Evolutionary conservation across 1,139 yeast genomes (phyloP).

Genomic region (Diutina scorzettiae): DNA sequence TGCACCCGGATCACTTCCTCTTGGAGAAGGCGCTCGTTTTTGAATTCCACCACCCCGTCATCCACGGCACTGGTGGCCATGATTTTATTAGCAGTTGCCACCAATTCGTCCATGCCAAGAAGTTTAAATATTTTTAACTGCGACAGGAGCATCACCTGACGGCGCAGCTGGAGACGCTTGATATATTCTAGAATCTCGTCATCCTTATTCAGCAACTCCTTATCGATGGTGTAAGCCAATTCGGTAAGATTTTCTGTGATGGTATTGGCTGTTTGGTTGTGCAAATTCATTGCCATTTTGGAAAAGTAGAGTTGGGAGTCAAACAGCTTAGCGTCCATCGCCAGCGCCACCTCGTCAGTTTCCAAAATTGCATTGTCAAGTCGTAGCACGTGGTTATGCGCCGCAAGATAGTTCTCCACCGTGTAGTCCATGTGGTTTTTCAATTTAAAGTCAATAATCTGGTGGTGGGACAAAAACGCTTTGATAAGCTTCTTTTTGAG

Average conservation of each 20-base stretch:
- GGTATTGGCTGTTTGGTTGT: slow-evolving; percentile 22
- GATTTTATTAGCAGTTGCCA: slow-evolving; percentile 10
- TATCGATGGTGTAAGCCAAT: slow-evolving; percentile 27
- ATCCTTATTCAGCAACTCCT: slow-evolving; percentile 28
- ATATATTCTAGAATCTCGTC: slow-evolving; percentile 21
- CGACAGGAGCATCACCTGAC: slow-evolving; percentile 20
- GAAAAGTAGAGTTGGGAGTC: slow-evolving; percentile 28
- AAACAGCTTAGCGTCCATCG: slow-evolving; percentile 15
- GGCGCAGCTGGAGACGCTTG: slow-evolving; percentile 17
- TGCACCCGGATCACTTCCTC: slow-evolving; percentile 30
- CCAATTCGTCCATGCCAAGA: slow-evolving; percentile 28
- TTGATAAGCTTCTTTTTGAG: slow-evolving; percentile 67
- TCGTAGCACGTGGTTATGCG: slow-evolving; percentile 23
- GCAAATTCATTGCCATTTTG: slow-evolving; percentile 25
- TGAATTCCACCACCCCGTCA: slow-evolving; percentile 12
- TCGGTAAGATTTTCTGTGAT: slow-evolving; percentile 31
- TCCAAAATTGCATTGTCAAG: slow-evolving; percentile 9
- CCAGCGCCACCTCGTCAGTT: slow-evolving; percentile 2
- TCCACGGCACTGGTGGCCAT: neutral
- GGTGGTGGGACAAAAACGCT: slow-evolving; percentile 60
- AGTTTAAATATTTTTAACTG: slow-evolving; percentile 23
- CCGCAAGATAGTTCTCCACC: slow-evolving; percentile 58
- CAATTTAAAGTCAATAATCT: slow-evolving; percentile 47
- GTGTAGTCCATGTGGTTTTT: slow-evolving; percentile 62
- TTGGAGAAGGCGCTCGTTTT: slow-evolving; percentile 25